Conservation (phyloP, 371 early-diverging fungal genomes). For the Globomyces sp. region DNA sequence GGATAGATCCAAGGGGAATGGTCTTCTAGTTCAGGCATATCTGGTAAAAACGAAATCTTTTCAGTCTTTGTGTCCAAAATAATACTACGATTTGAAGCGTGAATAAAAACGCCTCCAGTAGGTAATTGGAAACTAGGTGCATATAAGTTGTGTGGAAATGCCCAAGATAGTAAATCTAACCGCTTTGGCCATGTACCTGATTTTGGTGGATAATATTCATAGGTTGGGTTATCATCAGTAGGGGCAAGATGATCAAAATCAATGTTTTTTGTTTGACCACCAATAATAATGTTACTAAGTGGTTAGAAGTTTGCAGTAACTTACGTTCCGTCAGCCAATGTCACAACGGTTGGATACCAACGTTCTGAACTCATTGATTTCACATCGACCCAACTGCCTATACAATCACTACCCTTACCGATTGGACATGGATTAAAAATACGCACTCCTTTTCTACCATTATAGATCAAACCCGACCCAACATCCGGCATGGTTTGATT, state of each 20-base stretch:
- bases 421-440: slow-evolving; percentile 15
- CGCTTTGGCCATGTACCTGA: slow-evolving; percentile 12
- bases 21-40: slow-evolving; percentile 20
- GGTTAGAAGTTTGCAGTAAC: neutral
- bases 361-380: slow-evolving; percentile 18
- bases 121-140: slow-evolving; percentile 38
- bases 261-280: slow-evolving; percentile 21
- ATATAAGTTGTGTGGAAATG: slow-evolving; percentile 39
- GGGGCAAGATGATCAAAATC: slow-evolving; percentile 21
- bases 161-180: slow-evolving; percentile 21
- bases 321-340: slow-evolving; percentile 3
- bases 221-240: slow-evolving; percentile 38
- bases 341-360: slow-evolving; percentile 21
- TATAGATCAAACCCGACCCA: neutral
- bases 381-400: slow-evolving; percentile 12
- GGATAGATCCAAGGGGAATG: slow-evolving; percentile 34
- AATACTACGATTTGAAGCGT: slow-evolving; percentile 31
- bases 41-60: neutral
- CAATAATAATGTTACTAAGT: slow-evolving; percentile 25
- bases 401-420: neutral
- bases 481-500: neutral
- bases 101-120: slow-evolving; percentile 28
- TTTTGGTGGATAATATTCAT: slow-evolving; percentile 33
- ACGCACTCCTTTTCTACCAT: slow-evolving; percentile 18
- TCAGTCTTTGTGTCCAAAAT: slow-evolving; percentile 10